Base-by-base conservation (phyloP, 192 early-diverging fungal species). In the Mortierella hygrophila region DNA sequence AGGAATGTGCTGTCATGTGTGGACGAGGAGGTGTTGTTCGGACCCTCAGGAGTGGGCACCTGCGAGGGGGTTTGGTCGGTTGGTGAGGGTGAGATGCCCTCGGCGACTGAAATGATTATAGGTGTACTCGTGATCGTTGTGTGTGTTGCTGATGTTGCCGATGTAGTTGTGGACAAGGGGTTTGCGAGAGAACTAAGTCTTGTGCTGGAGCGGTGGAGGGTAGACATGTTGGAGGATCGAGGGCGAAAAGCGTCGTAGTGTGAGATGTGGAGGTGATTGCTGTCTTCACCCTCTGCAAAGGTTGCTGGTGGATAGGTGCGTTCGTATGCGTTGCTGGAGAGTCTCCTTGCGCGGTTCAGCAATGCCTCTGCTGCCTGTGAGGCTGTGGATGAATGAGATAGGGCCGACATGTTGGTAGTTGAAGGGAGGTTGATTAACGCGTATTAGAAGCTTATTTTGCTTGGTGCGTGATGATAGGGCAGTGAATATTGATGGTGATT, bases 321-420 rank as follows among this genome's bases (percentile, higher is more conserved):
- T 52, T 85, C 82, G 38, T 70, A 79, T 49, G 82, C 82, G 40
- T 85, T 85, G 57, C 52, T 79, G 49, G 82, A 85, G 68, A 85
- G 77, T 55, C 77, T 46, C 21, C 82, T 73, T 49, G 82, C 82
- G 32, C 82, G 77, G 55, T 55, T 79, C 40, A 85, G 74, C 35
- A 85, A 23, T 52, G 77, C 77, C 38, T 85, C 82, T 40, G 77
- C 82, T 32, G 69, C 55, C 5, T 75, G 72, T 65, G 82, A 85
- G 15, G 81, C 23, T 18, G 71, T 65, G 54, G 75, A 68, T 8
- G 68, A 76, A 42, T 63, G 47, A 15, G 77, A 79, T 16, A 72
- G 70, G 0, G 78, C 40, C 13, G 78, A n/a, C 70, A 79, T 79
- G 49, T 20, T 42, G 60, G 26, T 41, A 13, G 4, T 29, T n/a